Evolutionary conservation across 106 monocot species (phyloP).

Genomic region (Gastrodia elata): DNA sequence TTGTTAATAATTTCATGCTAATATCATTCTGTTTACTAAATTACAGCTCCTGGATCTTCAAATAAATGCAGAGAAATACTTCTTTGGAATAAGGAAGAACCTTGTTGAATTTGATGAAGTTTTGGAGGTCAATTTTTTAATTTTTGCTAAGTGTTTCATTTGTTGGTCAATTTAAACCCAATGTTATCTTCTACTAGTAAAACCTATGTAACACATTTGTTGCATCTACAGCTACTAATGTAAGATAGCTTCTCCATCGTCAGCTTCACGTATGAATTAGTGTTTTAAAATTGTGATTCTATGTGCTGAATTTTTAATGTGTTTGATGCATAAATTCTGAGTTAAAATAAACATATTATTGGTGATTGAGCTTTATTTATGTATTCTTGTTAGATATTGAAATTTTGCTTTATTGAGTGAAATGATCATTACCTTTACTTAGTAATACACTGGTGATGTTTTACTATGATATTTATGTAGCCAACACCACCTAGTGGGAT

Average conservation of each 20-base stretch:
- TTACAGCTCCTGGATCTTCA: conserved; percentile 86
- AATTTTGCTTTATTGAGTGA: background rate
- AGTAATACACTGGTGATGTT: background rate
- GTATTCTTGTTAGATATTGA: background rate
- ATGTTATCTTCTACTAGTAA: background rate
- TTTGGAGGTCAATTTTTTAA: conserved; percentile 49
- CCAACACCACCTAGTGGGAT: too few relatives aligned
- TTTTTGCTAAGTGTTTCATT: background rate
- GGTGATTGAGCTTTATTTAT: background rate
- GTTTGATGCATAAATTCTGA: background rate
- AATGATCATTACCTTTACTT: background rate
- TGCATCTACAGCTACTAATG: background rate
- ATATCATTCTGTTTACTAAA: background rate
- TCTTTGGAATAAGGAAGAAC: conserved; percentile 90
- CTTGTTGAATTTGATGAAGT: conserved; percentile 99
- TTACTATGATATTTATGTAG: background rate
- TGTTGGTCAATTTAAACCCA: conserved; percentile 4
- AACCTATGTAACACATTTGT: background rate
- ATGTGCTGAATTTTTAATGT: background rate
- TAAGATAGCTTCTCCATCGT: background rate
- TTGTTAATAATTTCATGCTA: conserved; percentile 5
- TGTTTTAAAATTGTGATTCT: background rate
- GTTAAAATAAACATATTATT: background rate
- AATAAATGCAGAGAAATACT: conserved; percentile 93
- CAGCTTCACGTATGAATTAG: background rate